These are phyloP conservation scores for Dimocarpus longan DNA, from an alignment of 345 rosid species.

Conservation along the genomic window DNA sequence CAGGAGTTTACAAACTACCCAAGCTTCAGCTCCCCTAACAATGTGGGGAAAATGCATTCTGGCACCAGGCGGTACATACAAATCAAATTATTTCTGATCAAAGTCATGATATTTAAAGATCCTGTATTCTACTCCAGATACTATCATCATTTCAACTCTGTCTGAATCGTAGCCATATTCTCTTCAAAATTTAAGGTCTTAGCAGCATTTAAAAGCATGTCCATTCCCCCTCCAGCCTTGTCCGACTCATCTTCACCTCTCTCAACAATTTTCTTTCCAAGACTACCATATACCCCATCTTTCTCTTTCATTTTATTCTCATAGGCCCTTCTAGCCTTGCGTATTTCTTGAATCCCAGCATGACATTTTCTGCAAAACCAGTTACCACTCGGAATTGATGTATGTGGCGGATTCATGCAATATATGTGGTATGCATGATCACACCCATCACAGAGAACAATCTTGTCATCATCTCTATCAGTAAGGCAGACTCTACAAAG, in stretches of 20 bases:
- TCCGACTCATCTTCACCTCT: constrained; percentile 33
- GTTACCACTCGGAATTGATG: constrained; percentile 56
- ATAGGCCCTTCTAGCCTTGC: constrained; percentile 48
- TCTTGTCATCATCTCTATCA: constrained; percentile 77
- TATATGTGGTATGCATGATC: constrained; percentile 89
- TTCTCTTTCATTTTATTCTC: constrained; percentile 38
- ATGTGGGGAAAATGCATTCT: constrained; percentile 20
- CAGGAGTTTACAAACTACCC: constrained; percentile 36
- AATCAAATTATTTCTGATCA: neutral
- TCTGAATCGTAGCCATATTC: constrained; percentile 37
- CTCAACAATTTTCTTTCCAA: constrained; percentile 20
- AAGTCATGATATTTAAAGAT: neutral
- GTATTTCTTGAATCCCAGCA: constrained; percentile 51
- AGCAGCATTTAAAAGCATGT: constrained; percentile 85
- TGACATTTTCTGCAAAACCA: constrained; percentile 87
- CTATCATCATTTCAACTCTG: constrained; percentile 14
- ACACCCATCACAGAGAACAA: constrained; percentile 88
- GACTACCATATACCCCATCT: constrained; percentile 24
- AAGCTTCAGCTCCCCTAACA: constrained; percentile 20
- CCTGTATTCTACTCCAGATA: neutral
- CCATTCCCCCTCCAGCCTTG: constrained; percentile 63
- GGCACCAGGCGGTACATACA: constrained; percentile 14
- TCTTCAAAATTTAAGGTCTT: constrained; percentile 56
- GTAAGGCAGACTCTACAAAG: constrained; percentile 73
- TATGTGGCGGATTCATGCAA: constrained; percentile 73